Percentiles rank a stretch among this genome's conserved stretches.
These are phyloP conservation scores for Colletotrichum tofieldiae DNA, from an alignment of 2,329 filamentous ascomycete genomes.

Conservation along the genomic window DNA sequence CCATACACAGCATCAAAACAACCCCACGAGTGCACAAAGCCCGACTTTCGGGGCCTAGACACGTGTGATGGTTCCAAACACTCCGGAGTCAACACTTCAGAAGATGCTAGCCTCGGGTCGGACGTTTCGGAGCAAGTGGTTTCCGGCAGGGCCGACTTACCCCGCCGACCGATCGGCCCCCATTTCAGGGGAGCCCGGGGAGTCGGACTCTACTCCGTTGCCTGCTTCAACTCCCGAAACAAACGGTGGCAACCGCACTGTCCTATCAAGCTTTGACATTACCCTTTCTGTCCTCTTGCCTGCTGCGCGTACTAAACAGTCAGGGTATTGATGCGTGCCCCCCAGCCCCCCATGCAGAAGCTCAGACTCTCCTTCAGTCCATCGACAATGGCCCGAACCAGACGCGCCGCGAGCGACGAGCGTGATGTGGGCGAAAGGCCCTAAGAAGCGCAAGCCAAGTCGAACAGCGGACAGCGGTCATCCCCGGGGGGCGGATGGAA, in stretches of 20 bases:
- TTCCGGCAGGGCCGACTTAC: neutral
- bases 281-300: neutral
- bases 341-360: neutral
- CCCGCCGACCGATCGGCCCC: neutral
- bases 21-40: too few species aligned
- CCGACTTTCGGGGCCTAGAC: neutral
- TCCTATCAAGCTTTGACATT: neutral
- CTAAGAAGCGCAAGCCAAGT: neutral
- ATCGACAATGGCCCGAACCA: neutral
- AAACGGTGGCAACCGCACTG: neutral
- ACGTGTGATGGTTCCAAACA: neutral
- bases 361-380: neutral
- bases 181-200: neutral
- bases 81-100: neutral
- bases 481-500: neutral
- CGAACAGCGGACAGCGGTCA: neutral
- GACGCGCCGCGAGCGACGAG: too few species aligned
- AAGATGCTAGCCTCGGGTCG: neutral
- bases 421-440: neutral
- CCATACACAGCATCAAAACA: neutral
- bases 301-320: neutral
- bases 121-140: neutral
- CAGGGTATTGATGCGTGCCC: too few species aligned
- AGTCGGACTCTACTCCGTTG: neutral
- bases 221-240: neutral